A percentile compares a stretch with the other conserved stretches of the same genome.
Evolutionary conservation across 1,284 basidiomycete genomes (phyloP).

Genomic region (Tilletia caries): DNA sequence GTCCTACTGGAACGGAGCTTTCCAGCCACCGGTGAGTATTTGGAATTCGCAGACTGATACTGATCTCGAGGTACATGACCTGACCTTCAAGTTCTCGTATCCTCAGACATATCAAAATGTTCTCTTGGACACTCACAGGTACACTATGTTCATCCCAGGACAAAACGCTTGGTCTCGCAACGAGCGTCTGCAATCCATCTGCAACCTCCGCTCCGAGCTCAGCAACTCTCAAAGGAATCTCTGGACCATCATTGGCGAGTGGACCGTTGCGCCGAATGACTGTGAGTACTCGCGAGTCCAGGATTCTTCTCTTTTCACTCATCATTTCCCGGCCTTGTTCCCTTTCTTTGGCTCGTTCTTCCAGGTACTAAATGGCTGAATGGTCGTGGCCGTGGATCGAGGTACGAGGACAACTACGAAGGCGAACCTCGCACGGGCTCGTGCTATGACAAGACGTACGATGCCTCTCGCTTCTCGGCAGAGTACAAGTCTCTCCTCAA

Average conservation of each 20-base stretch:
- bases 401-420: conserved; percentile 71
- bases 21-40: conserved; percentile 57
- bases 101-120: conserved; percentile 61
- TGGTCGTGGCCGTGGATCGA: conserved; percentile 62
- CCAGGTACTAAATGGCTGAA: conserved; percentile 68
- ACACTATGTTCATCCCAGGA: conserved; percentile 42
- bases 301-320: neutral
- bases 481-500: conserved; percentile 79
- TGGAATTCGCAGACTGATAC: neutral
- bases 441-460: conserved; percentile 71
- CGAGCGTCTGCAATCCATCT: conserved; percentile 43
- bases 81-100: neutral
- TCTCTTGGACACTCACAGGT: conserved; percentile 64
- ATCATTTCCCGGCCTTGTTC: too few relatives aligned
- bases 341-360: too few relatives aligned
- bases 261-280: conserved; percentile 67
- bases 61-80: neutral
- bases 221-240: conserved; percentile 34
- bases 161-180: conserved; percentile 26
- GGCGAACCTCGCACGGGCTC: conserved; percentile 61
- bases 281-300: conserved; percentile 56
- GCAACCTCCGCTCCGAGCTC: conserved; percentile 35
- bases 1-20: conserved; percentile 67
- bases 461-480: conserved; percentile 67
- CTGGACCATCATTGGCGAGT: conserved; percentile 51